phyloP scores from a whole-genome alignment of 106 monocot species.

The Dendrobium huoshanense region DNA sequence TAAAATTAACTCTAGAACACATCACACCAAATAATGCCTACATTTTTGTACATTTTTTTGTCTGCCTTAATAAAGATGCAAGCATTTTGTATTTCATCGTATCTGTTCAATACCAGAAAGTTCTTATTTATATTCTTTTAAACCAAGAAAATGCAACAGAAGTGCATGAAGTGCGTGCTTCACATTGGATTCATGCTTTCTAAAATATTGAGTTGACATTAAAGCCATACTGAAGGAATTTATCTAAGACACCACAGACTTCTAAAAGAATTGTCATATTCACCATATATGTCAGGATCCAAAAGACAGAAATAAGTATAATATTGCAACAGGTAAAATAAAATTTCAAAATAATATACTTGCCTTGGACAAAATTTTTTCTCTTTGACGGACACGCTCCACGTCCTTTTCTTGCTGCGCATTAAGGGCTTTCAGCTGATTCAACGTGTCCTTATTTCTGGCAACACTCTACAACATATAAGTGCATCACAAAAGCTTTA shows the following conservation, averaged over 20 bases:
- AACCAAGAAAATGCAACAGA: background rate
- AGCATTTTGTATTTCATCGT: background rate
- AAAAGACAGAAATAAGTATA: background rate
- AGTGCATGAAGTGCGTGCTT: background rate
- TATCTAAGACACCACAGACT: background rate
- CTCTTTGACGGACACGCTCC: conserved; percentile 76
- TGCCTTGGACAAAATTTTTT: conserved; percentile 74
- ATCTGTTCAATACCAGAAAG: no score
- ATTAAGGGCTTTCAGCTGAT: conserved; percentile 89
- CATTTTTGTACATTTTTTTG: background rate
- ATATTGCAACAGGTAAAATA: background rate
- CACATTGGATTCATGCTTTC: background rate
- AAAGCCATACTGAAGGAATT: background rate
- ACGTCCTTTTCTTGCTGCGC: conserved; percentile 95
- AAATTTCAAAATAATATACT: background rate
- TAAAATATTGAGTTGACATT: background rate
- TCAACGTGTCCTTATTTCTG: conserved; percentile 76
- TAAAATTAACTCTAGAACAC: no score
- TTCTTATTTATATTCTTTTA: background rate
- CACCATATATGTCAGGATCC: background rate
- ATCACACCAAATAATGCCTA: background rate
- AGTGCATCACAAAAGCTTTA: background rate
- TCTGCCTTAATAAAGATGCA: background rate
- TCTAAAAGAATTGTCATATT: background rate
- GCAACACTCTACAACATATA: conserved; percentile 48